Percentiles rank a stretch among this genome's conserved stretches.
phyloP scores from a whole-genome alignment of 352 stramenopile genomes.

The Globisporangium perplexum region DNA sequence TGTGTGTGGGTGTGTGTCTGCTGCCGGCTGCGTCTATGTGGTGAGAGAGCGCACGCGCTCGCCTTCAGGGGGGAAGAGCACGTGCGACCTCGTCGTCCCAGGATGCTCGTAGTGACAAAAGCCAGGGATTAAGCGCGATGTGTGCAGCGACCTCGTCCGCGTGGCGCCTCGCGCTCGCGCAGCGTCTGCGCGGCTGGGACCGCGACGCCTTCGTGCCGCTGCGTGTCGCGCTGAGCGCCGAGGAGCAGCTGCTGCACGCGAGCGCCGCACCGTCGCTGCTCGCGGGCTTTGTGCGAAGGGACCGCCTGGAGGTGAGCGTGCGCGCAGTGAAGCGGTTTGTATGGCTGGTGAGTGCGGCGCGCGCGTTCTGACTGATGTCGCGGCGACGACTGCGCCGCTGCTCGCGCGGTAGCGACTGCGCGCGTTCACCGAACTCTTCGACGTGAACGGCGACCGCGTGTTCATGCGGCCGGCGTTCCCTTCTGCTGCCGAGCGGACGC shows the following conservation, averaged over 20 bases:
- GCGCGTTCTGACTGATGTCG: too few relatives aligned
- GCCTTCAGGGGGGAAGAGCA: not conserved
- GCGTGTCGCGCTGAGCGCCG: constrained; percentile 33
- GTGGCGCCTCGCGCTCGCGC: constrained; percentile 21
- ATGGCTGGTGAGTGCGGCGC: not conserved
- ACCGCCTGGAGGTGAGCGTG: constrained; percentile 21
- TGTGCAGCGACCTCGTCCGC: not conserved
- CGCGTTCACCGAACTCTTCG: constrained; percentile 25
- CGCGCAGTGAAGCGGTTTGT: not conserved
- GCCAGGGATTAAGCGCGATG: constrained; percentile 11
- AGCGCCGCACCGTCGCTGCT: not conserved
- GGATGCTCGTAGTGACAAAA: not conserved
- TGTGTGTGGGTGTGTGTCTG: constrained; percentile 7
- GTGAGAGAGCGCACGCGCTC: too few relatives aligned
- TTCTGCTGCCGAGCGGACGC: constrained; percentile 24
- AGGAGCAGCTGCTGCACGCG: constrained; percentile 15
- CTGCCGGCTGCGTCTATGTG: constrained; percentile 15
- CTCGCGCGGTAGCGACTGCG: constrained; percentile 21
- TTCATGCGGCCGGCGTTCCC: constrained; percentile 23
- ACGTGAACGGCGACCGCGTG: constrained; percentile 24
- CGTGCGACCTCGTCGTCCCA: not conserved
- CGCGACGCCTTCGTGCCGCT: constrained; percentile 41
- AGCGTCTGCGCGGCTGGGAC: constrained; percentile 37
- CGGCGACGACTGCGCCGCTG: too few relatives aligned
- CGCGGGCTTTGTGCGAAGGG: constrained; percentile 30